Conservation (phyloP, 1,139 yeast genomes). For the Williopsis jadinii region DNA sequence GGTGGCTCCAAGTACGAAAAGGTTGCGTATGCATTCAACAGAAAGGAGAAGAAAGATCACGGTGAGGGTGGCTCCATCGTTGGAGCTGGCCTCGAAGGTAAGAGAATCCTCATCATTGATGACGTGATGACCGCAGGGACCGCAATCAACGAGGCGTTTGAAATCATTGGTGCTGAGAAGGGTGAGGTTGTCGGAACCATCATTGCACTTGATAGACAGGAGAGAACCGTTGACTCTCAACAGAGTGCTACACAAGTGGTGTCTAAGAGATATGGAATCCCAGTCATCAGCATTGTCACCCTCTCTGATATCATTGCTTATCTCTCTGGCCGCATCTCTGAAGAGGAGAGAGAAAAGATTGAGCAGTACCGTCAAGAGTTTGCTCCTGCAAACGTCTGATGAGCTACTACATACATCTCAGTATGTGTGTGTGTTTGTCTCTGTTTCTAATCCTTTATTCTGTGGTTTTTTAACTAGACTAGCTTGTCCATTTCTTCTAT, state of each 20-base stretch:
- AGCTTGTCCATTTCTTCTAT: too few relatives aligned
- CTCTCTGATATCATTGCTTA: conserved; percentile 67
- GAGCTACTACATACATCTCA: too few relatives aligned
- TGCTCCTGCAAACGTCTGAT: conserved; percentile 21
- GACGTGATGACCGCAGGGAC: conserved; percentile 99
- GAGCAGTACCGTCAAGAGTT: conserved; percentile 48
- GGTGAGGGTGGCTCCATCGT: conserved; percentile 98
- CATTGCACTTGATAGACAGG: conserved; percentile 94
- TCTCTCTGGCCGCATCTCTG: conserved; percentile 47
- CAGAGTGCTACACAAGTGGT: conserved; percentile 81
- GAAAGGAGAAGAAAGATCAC: conserved; percentile 94
- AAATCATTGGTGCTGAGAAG: conserved; percentile 60
- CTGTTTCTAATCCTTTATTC: too few relatives aligned
- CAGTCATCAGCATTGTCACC: conserved; percentile 75
- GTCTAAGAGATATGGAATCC: conserved; percentile 62
- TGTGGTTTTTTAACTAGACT: too few relatives aligned
- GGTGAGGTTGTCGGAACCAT: conserved; percentile 80
- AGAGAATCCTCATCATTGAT: conserved; percentile 78
- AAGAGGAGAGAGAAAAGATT: conserved; percentile 48
- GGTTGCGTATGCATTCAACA: conserved; percentile 68
- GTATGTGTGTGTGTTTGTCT: too few relatives aligned
- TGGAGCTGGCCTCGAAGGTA: conserved; percentile 67
- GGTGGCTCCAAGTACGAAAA: conserved; percentile 67
- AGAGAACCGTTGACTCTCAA: conserved; percentile 62
- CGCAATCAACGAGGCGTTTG: conserved; percentile 91